phyloP scores from a whole-genome alignment of 2,329 filamentous ascomycete genomes.

The Mollisiaceae sp. region DNA sequence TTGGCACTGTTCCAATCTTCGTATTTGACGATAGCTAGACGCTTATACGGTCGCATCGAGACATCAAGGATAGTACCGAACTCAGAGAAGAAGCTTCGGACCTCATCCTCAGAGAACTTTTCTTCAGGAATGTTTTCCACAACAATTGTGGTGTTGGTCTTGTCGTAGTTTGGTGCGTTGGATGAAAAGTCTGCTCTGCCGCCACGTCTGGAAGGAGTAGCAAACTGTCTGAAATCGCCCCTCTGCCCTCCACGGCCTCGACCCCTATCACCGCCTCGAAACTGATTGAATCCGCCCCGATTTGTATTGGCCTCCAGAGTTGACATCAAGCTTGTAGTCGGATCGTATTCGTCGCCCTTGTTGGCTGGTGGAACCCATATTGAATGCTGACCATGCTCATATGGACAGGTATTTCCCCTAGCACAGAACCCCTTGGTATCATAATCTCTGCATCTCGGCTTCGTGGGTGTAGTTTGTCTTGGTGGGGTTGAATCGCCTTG shows the following conservation, averaged over 20 bases:
- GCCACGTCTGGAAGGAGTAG: conserved; percentile 27
- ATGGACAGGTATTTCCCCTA: conserved; percentile 68
- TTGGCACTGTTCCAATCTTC: conserved; percentile 69
- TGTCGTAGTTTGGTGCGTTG: conserved; percentile 66
- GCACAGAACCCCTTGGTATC: conserved; percentile 76
- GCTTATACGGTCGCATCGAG: conserved; percentile 68
- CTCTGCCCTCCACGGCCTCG: conserved; percentile 44
- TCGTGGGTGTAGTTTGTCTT: conserved; percentile 31
- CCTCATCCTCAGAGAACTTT: conserved; percentile 66
- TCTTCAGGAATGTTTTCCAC: conserved; percentile 80
- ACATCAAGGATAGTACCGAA: conserved; percentile 72
- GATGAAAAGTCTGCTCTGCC: conserved; percentile 64
- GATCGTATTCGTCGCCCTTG: conserved; percentile 59
- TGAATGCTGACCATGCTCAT: conserved; percentile 67
- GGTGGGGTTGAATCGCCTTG: conserved; percentile 22
- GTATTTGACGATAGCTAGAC: conserved; percentile 73
- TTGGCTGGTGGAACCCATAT: conserved; percentile 44
- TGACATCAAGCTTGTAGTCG: conserved; percentile 55
- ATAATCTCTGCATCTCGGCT: conserved; percentile 67
- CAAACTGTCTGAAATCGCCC: conserved; percentile 18
- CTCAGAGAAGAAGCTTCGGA: conserved; percentile 72
- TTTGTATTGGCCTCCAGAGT: conserved; percentile 33
- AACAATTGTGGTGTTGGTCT: conserved; percentile 69
- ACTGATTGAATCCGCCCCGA: conserved; percentile 21
- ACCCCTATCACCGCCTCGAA: conserved; percentile 35